Conservation (phyloP, 2,329 filamentous ascomycete species). For the Paecilomyces formosus region DNA sequence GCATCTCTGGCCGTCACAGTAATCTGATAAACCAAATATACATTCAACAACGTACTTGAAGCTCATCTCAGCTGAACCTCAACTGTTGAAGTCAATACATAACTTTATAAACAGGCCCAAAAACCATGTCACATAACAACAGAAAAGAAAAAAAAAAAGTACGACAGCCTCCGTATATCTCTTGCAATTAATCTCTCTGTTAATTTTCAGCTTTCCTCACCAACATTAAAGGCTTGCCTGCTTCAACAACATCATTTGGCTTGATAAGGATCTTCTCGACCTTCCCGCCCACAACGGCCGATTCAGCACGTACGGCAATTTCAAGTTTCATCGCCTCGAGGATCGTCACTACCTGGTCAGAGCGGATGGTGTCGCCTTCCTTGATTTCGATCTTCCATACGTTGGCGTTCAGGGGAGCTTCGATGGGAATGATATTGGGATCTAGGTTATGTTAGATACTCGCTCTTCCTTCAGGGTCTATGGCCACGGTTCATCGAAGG, state of each 20-base stretch:
- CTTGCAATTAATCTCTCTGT: neutral
- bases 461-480: neutral
- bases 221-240: constrained; percentile 20
- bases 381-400: constrained; percentile 47
- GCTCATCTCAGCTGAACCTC: neutral
- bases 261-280: constrained; percentile 36
- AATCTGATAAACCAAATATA: too few species aligned
- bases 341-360: constrained; percentile 39
- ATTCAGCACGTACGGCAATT: constrained; percentile 35
- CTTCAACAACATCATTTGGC: constrained; percentile 30
- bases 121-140: too few species aligned
- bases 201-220: constrained; percentile 10
- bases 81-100: neutral
- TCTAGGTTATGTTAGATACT: constrained; percentile 14
- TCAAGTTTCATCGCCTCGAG: constrained; percentile 55
- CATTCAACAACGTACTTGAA: neutral
- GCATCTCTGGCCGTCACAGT: too few species aligned
- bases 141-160: neutral
- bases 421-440: constrained; percentile 29
- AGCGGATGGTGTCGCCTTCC: constrained; percentile 34
- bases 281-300: constrained; percentile 16
- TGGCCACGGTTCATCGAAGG: neutral
- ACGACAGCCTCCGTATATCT: too few species aligned
- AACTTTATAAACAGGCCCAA: neutral
- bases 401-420: constrained; percentile 43